Conservation (phyloP, 345 rosid genomes). For the Excoecaria cochinchinensis region DNA sequence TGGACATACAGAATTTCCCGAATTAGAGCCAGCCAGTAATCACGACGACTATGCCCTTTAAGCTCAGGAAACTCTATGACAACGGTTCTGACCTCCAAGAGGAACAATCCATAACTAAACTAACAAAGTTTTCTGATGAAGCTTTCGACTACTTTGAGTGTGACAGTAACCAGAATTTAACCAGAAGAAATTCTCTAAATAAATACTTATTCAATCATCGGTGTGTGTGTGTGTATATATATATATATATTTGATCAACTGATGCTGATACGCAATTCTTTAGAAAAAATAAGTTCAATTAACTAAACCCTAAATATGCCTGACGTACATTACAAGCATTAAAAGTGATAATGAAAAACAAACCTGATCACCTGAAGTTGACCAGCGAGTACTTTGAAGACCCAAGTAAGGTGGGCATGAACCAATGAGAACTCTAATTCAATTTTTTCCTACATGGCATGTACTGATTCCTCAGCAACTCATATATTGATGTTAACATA, state of each 20-base stretch:
- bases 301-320: not conserved
- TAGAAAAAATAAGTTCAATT: not conserved
- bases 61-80: constrained; percentile 91
- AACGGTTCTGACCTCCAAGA: constrained; percentile 79
- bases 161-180: not conserved
- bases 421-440: constrained; percentile 93
- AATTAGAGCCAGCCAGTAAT: constrained; percentile 83
- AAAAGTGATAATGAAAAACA: constrained; percentile 14
- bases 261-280: not conserved
- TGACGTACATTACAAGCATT: not conserved
- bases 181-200: not conserved
- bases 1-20: constrained; percentile 73
- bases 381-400: constrained; percentile 80
- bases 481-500: constrained; percentile 11
- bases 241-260: not conserved
- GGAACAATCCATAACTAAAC: constrained; percentile 23
- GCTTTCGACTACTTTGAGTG: not conserved
- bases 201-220: too few relatives aligned
- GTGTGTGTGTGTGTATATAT: too few relatives aligned
- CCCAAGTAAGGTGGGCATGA: constrained; percentile 74
- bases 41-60: constrained; percentile 91
- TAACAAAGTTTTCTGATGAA: constrained; percentile 21
- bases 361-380: constrained; percentile 84
- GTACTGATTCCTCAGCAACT: constrained; percentile 12
- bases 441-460: constrained; percentile 58